Conservation (phyloP, 306 rosid species). For the Senna tora region DNA sequence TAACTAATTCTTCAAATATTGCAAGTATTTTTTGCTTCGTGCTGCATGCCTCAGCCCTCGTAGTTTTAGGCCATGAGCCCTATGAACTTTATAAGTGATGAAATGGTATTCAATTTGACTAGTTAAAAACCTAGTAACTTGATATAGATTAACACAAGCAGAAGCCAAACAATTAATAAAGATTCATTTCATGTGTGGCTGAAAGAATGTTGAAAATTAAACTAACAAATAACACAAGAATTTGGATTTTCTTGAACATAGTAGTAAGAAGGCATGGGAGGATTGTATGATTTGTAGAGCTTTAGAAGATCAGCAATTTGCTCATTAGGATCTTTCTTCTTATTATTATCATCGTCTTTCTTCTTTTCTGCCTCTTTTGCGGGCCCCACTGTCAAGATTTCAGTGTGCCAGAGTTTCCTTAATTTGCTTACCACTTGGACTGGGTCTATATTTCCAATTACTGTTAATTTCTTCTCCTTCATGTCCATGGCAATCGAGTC, state of each 20-base stretch:
- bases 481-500: constrained; percentile 84
- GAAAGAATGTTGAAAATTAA: constrained; percentile 26
- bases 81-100: too few relatives aligned
- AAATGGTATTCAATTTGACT: too few relatives aligned
- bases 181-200: too few relatives aligned
- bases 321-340: constrained; percentile 47
- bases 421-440: constrained; percentile 59
- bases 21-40: too few relatives aligned
- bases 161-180: too few relatives aligned
- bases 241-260: constrained; percentile 70
- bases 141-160: too few relatives aligned
- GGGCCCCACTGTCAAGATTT: constrained; percentile 77
- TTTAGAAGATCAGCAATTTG: constrained; percentile 56
- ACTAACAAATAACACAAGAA: constrained; percentile 70
- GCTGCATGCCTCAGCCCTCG: too few relatives aligned
- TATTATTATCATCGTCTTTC: constrained; percentile 40
- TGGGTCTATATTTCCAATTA: constrained; percentile 70
- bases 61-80: too few relatives aligned
- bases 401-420: constrained; percentile 69
- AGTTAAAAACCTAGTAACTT: too few relatives aligned
- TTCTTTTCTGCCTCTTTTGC: constrained; percentile 77
- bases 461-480: constrained; percentile 82
- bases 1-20: too few relatives aligned
- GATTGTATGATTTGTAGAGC: constrained; percentile 39
- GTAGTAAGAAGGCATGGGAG: constrained; percentile 41